Evolutionary conservation across 2,329 filamentous ascomycete species (phyloP).

Genomic region (Akanthomyces uredinophilus): DNA sequence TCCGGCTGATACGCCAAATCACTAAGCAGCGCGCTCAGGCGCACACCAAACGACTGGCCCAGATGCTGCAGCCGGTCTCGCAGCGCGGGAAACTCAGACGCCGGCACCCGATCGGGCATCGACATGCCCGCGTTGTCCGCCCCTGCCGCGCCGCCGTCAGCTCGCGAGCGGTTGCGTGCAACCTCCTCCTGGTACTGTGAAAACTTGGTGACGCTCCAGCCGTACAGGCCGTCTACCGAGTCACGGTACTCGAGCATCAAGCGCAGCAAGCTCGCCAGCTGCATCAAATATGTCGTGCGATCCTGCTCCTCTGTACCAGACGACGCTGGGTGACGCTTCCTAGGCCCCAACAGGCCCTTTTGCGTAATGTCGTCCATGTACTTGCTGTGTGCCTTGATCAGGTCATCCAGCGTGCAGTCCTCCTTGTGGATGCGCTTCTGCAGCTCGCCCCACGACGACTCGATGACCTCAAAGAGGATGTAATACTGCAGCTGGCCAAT

Average conservation of each 20-base stretch:
- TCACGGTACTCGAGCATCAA: conserved; percentile 93
- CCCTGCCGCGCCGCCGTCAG: conserved; percentile 26
- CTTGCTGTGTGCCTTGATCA: conserved; percentile 84
- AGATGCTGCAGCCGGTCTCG: conserved; percentile 68
- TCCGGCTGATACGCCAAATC: conserved; percentile 92
- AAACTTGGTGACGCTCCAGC: conserved; percentile 91
- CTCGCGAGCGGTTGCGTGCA: conserved; percentile 61
- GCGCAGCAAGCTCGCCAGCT: conserved; percentile 87
- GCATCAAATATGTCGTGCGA: conserved; percentile 73
- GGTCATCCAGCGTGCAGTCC: conserved; percentile 86
- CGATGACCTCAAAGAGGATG: conserved; percentile 97
- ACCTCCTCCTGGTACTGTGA: conserved; percentile 82
- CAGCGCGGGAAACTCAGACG: conserved; percentile 65
- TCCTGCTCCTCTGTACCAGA: conserved; percentile 51
- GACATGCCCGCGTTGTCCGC: conserved; percentile 24
- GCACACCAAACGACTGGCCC: conserved; percentile 68
- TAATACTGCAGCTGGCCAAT: conserved; percentile 97
- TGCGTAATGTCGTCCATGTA: conserved; percentile 94
- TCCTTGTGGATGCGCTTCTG: conserved; percentile 78
- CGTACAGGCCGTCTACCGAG: conserved; percentile 88
- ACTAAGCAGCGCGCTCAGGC: conserved; percentile 76
- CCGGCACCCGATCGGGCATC: conserved; percentile 51
- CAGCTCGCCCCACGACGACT: conserved; percentile 88
- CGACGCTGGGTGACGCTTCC: conserved; percentile 25
- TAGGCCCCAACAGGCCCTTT: conserved; percentile 84